phyloP scores from a whole-genome alignment of 1,139 yeast genomes.

The Kurtzmaniella natalensis region DNA sequence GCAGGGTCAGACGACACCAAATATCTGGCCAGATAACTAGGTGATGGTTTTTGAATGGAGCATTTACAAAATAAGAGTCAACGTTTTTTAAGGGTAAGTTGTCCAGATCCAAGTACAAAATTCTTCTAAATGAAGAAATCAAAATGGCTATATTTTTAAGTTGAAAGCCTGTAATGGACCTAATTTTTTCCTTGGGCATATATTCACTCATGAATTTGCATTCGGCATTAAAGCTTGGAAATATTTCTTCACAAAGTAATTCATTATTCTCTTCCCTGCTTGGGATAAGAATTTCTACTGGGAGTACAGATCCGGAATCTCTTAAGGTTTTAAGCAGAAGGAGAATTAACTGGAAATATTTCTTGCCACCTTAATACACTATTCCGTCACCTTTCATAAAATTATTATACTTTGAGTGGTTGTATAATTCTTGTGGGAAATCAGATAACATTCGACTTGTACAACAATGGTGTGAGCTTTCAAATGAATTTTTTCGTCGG shows the following conservation, averaged over 20 bases:
- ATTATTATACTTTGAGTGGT: conserved; percentile 17
- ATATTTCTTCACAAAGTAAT: conserved; percentile 25
- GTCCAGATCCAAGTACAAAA: conserved; percentile 35
- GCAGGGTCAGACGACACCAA: conserved; percentile 39
- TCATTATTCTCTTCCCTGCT: conserved; percentile 24
- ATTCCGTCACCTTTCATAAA: conserved; percentile 51
- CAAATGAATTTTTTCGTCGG: conserved; percentile 17
- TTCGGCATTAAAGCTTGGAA: conserved; percentile 27
- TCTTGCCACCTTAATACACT: conserved; percentile 61
- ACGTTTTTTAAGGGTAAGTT: conserved; percentile 32
- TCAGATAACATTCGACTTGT: conserved; percentile 16
- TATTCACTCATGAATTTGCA: conserved; percentile 31
- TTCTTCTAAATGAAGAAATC: conserved; percentile 28
- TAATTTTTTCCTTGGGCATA: conserved; percentile 19
- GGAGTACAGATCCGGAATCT: conserved; percentile 49
- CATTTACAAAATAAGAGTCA: conserved; percentile 26
- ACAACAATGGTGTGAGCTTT: conserved; percentile 19
- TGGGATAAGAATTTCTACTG: conserved; percentile 49
- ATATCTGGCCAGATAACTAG: conserved; percentile 38
- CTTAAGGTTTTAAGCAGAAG: conserved; percentile 51
- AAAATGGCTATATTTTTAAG: conserved; percentile 32
- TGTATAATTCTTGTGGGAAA: conserved; percentile 20
- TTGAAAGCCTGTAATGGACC: conserved; percentile 25
- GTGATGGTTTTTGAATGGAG: conserved; percentile 25
- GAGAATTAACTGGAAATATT: conserved; percentile 51